These are phyloP conservation scores for Tanacetum coccineum DNA, from an alignment of 129 eudicot species.

Conservation along the genomic window DNA sequence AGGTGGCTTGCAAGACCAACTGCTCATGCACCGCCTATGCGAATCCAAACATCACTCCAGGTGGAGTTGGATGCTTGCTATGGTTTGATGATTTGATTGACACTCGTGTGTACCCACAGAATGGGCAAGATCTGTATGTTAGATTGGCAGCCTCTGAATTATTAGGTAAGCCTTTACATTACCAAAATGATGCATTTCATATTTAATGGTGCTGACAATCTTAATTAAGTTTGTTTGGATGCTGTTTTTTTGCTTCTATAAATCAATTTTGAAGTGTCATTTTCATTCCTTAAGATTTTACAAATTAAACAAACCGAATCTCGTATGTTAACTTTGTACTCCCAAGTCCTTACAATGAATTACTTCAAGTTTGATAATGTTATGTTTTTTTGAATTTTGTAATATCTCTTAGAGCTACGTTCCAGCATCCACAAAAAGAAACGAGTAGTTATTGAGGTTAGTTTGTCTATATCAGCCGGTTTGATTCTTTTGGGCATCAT, in stretches of 20 bases:
- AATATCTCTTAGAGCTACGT: neutral
- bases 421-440: conserved; percentile 23
- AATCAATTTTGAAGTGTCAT: too few relatives aligned
- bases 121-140: conserved; percentile 32
- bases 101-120: conserved; percentile 14
- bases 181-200: too few relatives aligned
- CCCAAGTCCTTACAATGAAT: neutral
- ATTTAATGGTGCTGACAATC: too few relatives aligned
- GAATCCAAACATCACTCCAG: conserved; percentile 24
- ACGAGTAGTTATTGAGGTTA: conserved; percentile 8
- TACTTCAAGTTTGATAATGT: neutral
- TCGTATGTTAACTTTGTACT: neutral
- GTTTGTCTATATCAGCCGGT: conserved; percentile 16
- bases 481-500: conserved; percentile 25
- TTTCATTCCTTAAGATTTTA: too few relatives aligned
- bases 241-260: neutral
- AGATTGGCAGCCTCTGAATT: conserved; percentile 33
- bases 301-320: neutral
- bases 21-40: conserved; percentile 34
- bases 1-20: conserved; percentile 26
- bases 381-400: neutral
- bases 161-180: conserved; percentile 11
- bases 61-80: conserved; percentile 48
- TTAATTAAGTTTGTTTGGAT: neutral
- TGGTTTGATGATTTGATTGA: conserved; percentile 32